Percentiles rank a stretch among this genome's conserved stretches.
Evolutionary conservation across 768 basidiomycete genomes (phyloP).

Genomic region (Tephrocybe sp.): DNA sequence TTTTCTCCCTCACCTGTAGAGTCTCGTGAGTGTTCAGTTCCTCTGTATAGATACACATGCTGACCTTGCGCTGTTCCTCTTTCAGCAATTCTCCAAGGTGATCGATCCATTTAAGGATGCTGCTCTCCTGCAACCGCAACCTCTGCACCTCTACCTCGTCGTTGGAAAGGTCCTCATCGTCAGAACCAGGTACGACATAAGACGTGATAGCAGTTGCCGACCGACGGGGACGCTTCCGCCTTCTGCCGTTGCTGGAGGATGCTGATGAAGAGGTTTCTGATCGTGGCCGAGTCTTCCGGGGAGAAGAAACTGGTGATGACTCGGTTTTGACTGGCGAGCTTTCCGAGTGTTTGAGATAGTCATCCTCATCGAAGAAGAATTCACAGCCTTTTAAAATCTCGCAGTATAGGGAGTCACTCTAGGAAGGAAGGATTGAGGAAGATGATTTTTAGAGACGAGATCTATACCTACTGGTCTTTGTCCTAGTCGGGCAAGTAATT

Average conservation of each 20-base stretch:
- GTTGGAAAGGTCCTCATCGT: constrained; percentile 28
- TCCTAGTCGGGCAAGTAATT: constrained; percentile 67
- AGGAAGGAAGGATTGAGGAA: not conserved
- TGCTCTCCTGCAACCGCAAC: constrained; percentile 33
- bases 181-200: constrained; percentile 68
- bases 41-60: constrained; percentile 8
- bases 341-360: constrained; percentile 47
- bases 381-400: constrained; percentile 64
- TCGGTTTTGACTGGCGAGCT: constrained; percentile 40
- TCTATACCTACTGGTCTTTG: constrained; percentile 48
- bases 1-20: constrained; percentile 60
- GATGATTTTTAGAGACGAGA: not conserved
- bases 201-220: constrained; percentile 54
- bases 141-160: constrained; percentile 23
- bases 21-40: constrained; percentile 4
- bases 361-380: constrained; percentile 69
- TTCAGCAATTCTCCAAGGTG: constrained; percentile 58
- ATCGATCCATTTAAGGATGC: constrained; percentile 66
- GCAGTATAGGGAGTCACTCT: constrained; percentile 55
- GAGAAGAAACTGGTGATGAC: constrained; percentile 23
- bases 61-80: constrained; percentile 69
- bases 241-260: constrained; percentile 19
- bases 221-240: constrained; percentile 59
- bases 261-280: constrained; percentile 18
- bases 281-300: constrained; percentile 19